A percentile compares a stretch with the other conserved stretches of the same genome.
Evolutionary conservation across 139 green algal species (phyloP).

Genomic region (Chlamydomonas urium): DNA sequence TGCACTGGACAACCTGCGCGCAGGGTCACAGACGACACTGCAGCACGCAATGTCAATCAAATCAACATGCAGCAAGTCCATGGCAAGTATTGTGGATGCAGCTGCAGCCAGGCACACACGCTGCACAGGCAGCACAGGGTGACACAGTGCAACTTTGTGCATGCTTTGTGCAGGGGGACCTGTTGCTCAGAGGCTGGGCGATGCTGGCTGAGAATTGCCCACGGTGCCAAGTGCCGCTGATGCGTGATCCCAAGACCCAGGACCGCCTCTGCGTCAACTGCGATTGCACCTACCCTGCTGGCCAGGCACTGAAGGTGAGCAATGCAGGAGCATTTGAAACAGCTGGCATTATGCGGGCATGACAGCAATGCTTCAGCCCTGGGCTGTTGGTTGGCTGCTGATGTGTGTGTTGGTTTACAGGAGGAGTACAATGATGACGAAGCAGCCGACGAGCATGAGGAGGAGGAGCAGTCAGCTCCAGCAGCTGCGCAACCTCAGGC

Average conservation of each 20-base stretch:
- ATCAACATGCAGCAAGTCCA: constrained; percentile 5
- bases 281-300: constrained; percentile 3
- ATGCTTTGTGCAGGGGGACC: not conserved
- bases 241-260: constrained; percentile 18
- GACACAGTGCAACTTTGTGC: not conserved
- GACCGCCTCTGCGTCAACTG: constrained; percentile 41
- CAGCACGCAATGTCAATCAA: not conserved
- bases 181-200: constrained; percentile 29
- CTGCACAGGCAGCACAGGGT: too few species aligned
- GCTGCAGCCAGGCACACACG: too few species aligned
- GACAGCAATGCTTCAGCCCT: too few species aligned
- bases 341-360: too few species aligned
- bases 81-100: not conserved
- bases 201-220: constrained; percentile 38
- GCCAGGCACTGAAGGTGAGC: not conserved
- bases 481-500: too few species aligned
- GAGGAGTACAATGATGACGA: too few species aligned
- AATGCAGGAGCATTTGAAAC: too few species aligned
- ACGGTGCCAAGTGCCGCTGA: constrained; percentile 32
- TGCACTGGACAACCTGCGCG: too few species aligned
- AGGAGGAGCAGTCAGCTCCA: not conserved
- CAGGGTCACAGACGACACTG: too few species aligned
- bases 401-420: too few species aligned
- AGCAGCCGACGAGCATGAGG: not conserved
- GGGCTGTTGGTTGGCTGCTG: too few species aligned